phyloP scores from a whole-genome alignment of 2,329 filamentous ascomycete species.

The Alternaria angustiovoidea region DNA sequence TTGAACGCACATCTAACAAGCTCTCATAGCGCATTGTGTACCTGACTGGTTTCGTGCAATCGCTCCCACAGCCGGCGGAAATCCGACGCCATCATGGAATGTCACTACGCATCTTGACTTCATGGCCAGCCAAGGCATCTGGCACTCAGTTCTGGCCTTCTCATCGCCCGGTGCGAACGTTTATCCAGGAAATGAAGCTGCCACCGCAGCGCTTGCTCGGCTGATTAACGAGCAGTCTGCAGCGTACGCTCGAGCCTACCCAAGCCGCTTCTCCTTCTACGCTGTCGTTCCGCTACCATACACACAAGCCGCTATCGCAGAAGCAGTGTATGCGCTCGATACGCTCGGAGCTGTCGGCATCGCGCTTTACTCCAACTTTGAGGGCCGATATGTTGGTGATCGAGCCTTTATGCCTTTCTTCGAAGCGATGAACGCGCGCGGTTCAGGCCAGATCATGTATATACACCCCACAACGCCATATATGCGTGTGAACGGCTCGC shows the following conservation, averaged over 20 bases:
- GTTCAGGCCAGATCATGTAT: neutral
- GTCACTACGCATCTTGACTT: conserved; percentile 8
- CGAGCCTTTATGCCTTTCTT: neutral
- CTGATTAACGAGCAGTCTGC: conserved; percentile 18
- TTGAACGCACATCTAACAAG: neutral
- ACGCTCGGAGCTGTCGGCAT: neutral
- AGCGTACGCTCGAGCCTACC: conserved; percentile 2
- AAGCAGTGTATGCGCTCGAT: neutral
- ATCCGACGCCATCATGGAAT: conserved; percentile 14
- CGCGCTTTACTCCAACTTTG: neutral
- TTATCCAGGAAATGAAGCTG: conserved; percentile 4
- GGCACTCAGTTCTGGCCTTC: neutral
- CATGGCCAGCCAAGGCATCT: conserved; percentile 8
- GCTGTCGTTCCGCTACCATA: conserved; percentile 18
- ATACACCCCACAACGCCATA: neutral
- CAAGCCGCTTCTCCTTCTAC: conserved; percentile 17
- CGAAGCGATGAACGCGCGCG: neutral
- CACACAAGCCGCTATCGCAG: neutral
- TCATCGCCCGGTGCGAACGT: conserved; percentile 9
- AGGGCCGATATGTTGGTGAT: neutral
- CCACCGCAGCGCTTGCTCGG: conserved; percentile 11
- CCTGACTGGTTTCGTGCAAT: conserved; percentile 15
- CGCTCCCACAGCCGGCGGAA: conserved; percentile 9
- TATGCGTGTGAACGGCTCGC: neutral
- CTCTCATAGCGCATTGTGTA: conserved; percentile 10